Base-by-base conservation (phyloP, 2,329 filamentous ascomycete genomes). In the Hypocrella siamensis region DNA sequence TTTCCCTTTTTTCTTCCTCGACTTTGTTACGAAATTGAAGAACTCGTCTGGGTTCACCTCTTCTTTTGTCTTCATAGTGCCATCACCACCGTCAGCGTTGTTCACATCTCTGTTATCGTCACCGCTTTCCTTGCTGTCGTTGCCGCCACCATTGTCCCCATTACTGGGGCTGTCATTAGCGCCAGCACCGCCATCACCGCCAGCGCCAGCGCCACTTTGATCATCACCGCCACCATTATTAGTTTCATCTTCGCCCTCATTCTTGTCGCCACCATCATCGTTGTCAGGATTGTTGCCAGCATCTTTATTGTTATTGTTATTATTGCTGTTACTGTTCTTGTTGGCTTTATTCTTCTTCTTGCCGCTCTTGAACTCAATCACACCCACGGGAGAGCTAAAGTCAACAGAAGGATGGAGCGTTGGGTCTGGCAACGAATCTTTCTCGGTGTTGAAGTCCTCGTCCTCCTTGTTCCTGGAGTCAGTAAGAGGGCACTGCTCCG, bases 1-100 rank as follows among this genome's bases (percentile, higher is more conserved):
- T 17, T 37, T 47, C 33, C 48, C 56, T 42, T 62, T 65, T 42
- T 58, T 60, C 45, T 61, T 68, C 26, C 47, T 35, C 30, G 46
- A 47, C 11, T 41, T 32, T 4, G 42, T 32, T 15, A 42, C 26
- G 19, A 51, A 46, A 12, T 36, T 38, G 10, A 38, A 57, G 52
- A 30, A 51, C 52, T 17, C 40, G 40, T n/a, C 52, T 54, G 14
- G 55, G 55, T 26, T 55, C 56, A n/a, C 46, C 54, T 7, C 41
- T 51, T 25, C 49, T 46, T 11, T 48, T 47, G 28, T 49, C 56
- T 16, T 46, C 56, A 28, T 35, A 31, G 14, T 33, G 21, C 7
- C 34, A 15, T 34, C 37, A 17, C 38, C 28, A 17, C 38, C 30
- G 8, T 32, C 31, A 22, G 38, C 37, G n/a, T 34, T 31, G n/a